phyloP scores from a whole-genome alignment of 2,329 filamentous ascomycete species.

The Ilyonectria robusta region DNA sequence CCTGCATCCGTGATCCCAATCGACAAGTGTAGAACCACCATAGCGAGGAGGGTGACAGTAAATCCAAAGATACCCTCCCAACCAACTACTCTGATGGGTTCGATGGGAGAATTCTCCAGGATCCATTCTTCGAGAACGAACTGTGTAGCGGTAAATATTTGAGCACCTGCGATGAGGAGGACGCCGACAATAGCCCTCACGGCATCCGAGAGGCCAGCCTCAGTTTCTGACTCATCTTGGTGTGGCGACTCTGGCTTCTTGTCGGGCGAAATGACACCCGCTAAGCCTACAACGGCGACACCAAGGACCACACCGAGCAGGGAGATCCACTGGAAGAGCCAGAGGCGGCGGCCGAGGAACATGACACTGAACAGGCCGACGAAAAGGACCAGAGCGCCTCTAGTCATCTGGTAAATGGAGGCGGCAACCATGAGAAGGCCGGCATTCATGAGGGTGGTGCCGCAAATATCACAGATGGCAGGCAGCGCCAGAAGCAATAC shows the following conservation, averaged over 20 bases:
- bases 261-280: conserved; percentile 85
- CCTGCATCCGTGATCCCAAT: conserved; percentile 84
- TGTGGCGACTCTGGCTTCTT: conserved; percentile 63
- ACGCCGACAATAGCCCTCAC: conserved; percentile 83
- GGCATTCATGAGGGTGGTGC: conserved; percentile 97
- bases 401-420: conserved; percentile 98
- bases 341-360: conserved; percentile 85
- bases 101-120: conserved; percentile 74
- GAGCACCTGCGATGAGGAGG: conserved; percentile 90
- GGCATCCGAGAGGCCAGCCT: conserved; percentile 55
- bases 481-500: conserved; percentile 85
- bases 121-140: conserved; percentile 98
- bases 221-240: conserved; percentile 56
- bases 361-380: conserved; percentile 95
- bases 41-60: conserved; percentile 80
- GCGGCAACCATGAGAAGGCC: conserved; percentile 94
- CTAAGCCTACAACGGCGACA: conserved; percentile 90
- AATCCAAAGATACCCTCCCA: conserved; percentile 98
- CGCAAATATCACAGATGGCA: conserved; percentile 92
- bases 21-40: conserved; percentile 83
- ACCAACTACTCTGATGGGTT: conserved; percentile 91
- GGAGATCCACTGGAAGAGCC: conserved; percentile 92
- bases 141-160: conserved; percentile 97
- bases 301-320: conserved; percentile 89
- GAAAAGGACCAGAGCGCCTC: conserved; percentile 94